phyloP scores from a whole-genome alignment of 306 rosid species.

The Adenanthera pavonina region DNA sequence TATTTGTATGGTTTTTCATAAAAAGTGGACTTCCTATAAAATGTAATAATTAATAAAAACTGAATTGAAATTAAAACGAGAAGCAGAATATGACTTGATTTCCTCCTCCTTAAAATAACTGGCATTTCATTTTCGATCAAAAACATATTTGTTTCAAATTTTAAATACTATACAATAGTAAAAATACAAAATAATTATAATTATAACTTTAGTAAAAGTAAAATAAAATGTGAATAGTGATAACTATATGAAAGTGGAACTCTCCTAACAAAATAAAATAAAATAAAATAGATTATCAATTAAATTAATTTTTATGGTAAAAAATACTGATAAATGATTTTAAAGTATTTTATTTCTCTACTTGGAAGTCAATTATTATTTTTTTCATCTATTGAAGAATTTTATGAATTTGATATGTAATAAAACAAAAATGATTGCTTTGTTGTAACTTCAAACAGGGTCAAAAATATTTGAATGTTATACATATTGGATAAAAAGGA shows the following conservation, averaged over 20 bases:
- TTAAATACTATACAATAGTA: neutral
- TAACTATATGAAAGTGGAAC: no score
- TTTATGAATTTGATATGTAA: neutral
- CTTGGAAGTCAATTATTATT: no score
- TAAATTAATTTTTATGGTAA: neutral
- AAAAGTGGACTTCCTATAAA: neutral
- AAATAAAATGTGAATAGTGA: neutral
- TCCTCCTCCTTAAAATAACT: neutral
- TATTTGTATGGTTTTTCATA: no score
- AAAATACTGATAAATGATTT: neutral
- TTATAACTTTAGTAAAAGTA: no score
- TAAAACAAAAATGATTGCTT: neutral
- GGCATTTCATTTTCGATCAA: neutral
- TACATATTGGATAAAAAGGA: no score
- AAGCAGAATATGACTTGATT: neutral
- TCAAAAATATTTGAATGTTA: no score
- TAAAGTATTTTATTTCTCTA: neutral
- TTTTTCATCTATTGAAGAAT: neutral
- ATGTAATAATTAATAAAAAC: neutral
- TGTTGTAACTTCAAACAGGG: no score
- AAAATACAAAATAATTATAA: no score
- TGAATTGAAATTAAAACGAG: neutral
- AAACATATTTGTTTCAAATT: neutral
- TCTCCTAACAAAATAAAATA: neutral
- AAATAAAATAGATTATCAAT: neutral